These are phyloP conservation scores for Gentiana macrophylla DNA, from an alignment of 257 asterid genomes.

Conservation along the genomic window DNA sequence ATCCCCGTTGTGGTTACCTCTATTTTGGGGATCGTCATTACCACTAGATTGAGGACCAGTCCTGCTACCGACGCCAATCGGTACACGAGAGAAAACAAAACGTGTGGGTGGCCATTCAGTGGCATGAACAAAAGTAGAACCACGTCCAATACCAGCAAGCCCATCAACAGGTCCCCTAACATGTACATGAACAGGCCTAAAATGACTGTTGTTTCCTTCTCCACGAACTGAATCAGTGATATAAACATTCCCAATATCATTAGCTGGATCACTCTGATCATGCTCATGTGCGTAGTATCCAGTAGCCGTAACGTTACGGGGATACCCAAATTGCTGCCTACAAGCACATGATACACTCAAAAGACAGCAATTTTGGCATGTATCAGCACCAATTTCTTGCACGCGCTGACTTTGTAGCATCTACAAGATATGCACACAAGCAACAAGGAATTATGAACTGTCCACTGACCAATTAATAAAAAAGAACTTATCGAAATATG, in stretches of 20 bases:
- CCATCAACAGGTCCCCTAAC: slow-evolving; percentile 86
- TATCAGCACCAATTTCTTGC: slow-evolving; percentile 78
- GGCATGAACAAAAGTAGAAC: slow-evolving; percentile 69
- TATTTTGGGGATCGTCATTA: slow-evolving; percentile 69
- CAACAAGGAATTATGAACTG: slow-evolving; percentile 7
- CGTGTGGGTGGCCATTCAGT: slow-evolving; percentile 97
- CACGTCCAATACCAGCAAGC: slow-evolving; percentile 92
- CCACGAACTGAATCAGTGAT: slow-evolving; percentile 61
- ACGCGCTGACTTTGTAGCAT: slow-evolving; percentile 92
- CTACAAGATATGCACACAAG: slow-evolving; percentile 27
- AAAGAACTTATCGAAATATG: neutral
- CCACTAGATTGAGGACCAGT: slow-evolving; percentile 60
- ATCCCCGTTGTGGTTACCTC: slow-evolving; percentile 61
- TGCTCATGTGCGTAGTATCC: slow-evolving; percentile 70
- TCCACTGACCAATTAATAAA: neutral
- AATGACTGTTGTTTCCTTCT: slow-evolving; percentile 60
- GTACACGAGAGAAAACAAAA: slow-evolving; percentile 94
- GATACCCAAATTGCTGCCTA: slow-evolving; percentile 56
- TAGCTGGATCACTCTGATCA: slow-evolving; percentile 47
- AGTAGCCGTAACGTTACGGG: slow-evolving; percentile 43
- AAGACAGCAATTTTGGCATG: slow-evolving; percentile 82
- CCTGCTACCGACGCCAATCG: slow-evolving; percentile 84
- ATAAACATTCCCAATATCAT: slow-evolving; percentile 55
- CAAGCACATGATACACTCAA: slow-evolving; percentile 69
- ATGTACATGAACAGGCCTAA: slow-evolving; percentile 79